These are phyloP conservation scores for Pythium aquatile DNA, from an alignment of 352 stramenopile species.

Conservation along the genomic window DNA sequence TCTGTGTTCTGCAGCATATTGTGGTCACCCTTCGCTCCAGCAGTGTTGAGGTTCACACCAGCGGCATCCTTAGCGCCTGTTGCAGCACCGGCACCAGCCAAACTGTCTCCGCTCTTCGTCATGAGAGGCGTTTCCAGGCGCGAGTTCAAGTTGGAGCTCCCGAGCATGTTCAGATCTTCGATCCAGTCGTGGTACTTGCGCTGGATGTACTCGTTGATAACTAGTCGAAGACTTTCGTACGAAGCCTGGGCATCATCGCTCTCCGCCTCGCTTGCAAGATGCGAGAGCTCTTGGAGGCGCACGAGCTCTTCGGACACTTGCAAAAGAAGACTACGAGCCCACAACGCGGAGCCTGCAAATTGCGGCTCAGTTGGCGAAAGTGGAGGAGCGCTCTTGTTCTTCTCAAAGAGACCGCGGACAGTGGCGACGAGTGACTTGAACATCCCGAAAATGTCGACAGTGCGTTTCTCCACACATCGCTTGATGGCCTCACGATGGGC, in stretches of 20 bases:
- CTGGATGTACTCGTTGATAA: conserved; percentile 90
- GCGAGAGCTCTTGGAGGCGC: conserved; percentile 65
- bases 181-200: conserved; percentile 91
- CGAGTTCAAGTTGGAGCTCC: conserved; percentile 75
- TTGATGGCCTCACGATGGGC: conserved; percentile 92
- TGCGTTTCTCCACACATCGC: conserved; percentile 93
- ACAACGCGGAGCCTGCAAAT: conserved; percentile 91
- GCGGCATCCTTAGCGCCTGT: background rate
- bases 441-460: conserved; percentile 90
- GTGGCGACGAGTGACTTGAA: conserved; percentile 81
- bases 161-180: conserved; percentile 79
- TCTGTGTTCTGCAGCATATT: conserved; percentile 76
- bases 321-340: conserved; percentile 88
- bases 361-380: conserved; percentile 89
- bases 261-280: conserved; percentile 69
- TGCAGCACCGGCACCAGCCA: conserved; percentile 25
- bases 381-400: conserved; percentile 82
- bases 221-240: conserved; percentile 73
- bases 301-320: conserved; percentile 73
- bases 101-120: conserved; percentile 57
- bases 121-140: conserved; percentile 85
- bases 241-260: conserved; percentile 74
- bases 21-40: conserved; percentile 35
- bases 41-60: conserved; percentile 37
- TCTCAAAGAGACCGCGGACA: conserved; percentile 91